Percentiles rank a stretch among this genome's conserved stretches.
Conservation (phyloP, 352 stramenopile species). For the Pythium folliculosum region DNA sequence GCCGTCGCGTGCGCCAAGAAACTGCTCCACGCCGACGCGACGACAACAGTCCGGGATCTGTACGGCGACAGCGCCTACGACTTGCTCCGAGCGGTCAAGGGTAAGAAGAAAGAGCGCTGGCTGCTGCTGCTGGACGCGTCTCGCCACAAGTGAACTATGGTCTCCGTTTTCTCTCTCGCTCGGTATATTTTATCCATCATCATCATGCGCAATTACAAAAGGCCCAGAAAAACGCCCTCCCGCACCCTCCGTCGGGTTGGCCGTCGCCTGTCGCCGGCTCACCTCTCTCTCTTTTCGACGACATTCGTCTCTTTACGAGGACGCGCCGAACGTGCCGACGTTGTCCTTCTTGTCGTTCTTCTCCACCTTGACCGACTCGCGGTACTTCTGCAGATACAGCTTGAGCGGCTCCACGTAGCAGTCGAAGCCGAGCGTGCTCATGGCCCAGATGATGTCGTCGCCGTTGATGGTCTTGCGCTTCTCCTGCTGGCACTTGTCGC, state of each 20-base stretch:
- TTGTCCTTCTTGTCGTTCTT: conserved; percentile 93
- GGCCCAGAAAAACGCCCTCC: not conserved
- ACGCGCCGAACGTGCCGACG: conserved; percentile 82
- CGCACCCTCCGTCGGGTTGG: not conserved
- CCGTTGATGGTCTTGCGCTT: conserved; percentile 99
- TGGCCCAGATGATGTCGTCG: conserved; percentile 99
- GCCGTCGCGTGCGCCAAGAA: conserved; percentile 44
- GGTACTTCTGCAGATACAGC: conserved; percentile 98
- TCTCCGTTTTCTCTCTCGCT: conserved; percentile 5
- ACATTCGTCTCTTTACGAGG: conserved; percentile 46
- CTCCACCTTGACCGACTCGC: conserved; percentile 92
- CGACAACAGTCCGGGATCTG: conserved; percentile 39
- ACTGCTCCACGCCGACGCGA: conserved; percentile 47
- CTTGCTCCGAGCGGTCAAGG: conserved; percentile 36
- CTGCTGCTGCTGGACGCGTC: conserved; percentile 44
- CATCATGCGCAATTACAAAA: conserved; percentile 19
- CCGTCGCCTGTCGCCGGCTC: not conserved
- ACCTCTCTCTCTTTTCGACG: not conserved
- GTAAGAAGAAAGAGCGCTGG: conserved; percentile 46
- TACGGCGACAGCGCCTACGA: conserved; percentile 61
- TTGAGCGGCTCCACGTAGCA: conserved; percentile 99
- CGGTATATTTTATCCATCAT: conserved; percentile 15
- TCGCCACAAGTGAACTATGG: conserved; percentile 10
- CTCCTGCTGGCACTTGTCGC: conserved; percentile 99
- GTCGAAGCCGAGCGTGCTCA: conserved; percentile 99